Evolutionary conservation across 441 rosid species (phyloP), one percentile per base, ranked within the genome.

Genomic region (Arabidopsis hybrid): DNA sequence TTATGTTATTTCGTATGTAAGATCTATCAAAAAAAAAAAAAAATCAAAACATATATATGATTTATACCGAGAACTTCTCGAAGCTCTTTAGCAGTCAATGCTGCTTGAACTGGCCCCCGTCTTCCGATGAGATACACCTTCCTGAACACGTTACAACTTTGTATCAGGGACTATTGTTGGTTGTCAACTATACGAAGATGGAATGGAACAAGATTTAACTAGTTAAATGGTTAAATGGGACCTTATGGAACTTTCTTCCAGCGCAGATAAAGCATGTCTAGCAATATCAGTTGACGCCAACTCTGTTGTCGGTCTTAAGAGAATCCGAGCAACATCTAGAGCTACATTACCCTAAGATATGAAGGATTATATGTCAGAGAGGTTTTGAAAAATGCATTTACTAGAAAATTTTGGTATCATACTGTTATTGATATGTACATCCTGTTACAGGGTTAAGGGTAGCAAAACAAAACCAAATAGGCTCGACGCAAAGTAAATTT

Each of bases 81-180:
- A 6, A 95, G 90, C 85, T 95, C 99, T 83, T 92, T 95, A 0
- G 96, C 89, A 40, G 99, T 95, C 80, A 93, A 89, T 72, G 99
- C 98, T 67, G 98, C 93, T 82, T 92, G 99, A 79, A 85, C 88
- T 63, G 99, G 99, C 56, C 97, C 98, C 39, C 98, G 92, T 80
- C 99, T 88, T 77, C 98, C 98, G 53, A 91, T 84, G 65, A 95
- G 64, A 80, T 83, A 91, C 46, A 95, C 98, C 78, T 87, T 95
- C 87, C 99, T 91, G 81, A 69, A 78, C 67, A 62, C 29, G 65
- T 42, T 59, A 13, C 47, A 66, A 67, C 67, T 47, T 51, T 61
- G 51, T 70, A 49, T 70, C 38, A 71, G 50, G 36, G 61, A 57
- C 60, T 29, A 11, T n/a, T 52, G 52, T 31, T 65, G 26, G 45